Conservation (phyloP, 164 flowering plant genomes). For the Cinnamomum chago region DNA sequence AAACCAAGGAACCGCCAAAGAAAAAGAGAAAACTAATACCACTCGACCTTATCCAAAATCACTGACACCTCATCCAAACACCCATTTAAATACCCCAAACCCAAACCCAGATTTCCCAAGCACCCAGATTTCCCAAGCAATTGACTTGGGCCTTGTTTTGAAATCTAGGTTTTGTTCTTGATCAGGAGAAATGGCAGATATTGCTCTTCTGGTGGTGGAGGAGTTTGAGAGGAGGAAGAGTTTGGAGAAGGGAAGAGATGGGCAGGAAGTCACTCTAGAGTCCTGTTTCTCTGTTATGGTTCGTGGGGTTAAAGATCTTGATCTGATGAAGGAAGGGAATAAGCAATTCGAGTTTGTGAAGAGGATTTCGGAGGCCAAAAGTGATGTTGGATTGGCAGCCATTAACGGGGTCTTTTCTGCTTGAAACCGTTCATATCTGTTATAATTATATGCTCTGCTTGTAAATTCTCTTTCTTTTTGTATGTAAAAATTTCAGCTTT, state of each 20-base stretch:
- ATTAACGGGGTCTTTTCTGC: slow-evolving; percentile 1
- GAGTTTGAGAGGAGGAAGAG: slow-evolving; percentile 4
- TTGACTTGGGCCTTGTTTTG: neutral
- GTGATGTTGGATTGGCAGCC: neutral
- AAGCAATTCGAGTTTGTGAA: neutral
- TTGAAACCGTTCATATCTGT: neutral
- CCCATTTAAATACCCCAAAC: neutral
- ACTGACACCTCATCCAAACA: neutral
- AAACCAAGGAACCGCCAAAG: neutral
- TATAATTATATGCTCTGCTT: neutral
- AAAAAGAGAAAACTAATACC: neutral
- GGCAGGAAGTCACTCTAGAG: neutral
- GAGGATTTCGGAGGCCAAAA: neutral
- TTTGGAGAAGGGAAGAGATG: neutral
- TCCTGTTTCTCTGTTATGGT: neutral
- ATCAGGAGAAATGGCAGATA: slow-evolving; percentile 1
- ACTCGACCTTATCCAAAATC: neutral
- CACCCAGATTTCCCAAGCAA: neutral
- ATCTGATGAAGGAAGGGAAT: neutral
- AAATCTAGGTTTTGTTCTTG: neutral
- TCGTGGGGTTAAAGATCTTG: neutral
- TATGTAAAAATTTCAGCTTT: neutral
- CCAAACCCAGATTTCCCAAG: neutral
- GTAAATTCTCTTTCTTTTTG: too few relatives aligned
- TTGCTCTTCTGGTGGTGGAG: neutral